These are phyloP conservation scores for Flaveria ramosissima DNA, from an alignment of 129 eudicot genomes.

Conservation along the genomic window DNA sequence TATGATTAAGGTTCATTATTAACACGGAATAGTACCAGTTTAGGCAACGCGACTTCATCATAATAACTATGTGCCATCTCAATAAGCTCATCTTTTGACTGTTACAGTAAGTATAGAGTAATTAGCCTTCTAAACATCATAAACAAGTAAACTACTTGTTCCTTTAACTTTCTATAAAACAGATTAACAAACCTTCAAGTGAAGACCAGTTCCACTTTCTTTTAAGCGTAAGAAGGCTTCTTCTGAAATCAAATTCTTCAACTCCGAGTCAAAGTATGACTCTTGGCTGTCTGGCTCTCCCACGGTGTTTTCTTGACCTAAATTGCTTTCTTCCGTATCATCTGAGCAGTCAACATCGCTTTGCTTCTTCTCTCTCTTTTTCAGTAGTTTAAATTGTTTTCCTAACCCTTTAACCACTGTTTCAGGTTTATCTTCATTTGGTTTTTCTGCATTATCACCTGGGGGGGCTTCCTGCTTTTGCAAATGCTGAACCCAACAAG, in stretches of 20 bases:
- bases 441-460: constrained; percentile 48
- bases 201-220: constrained; percentile 89
- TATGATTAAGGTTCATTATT: neutral
- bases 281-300: constrained; percentile 42
- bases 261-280: constrained; percentile 42
- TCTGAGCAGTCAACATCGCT: constrained; percentile 43
- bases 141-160: neutral
- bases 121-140: constrained; percentile 21
- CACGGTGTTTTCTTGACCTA: constrained; percentile 43
- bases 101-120: constrained; percentile 41
- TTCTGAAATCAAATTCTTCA: constrained; percentile 61
- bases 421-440: constrained; percentile 48
- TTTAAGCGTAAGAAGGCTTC: constrained; percentile 82
- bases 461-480: constrained; percentile 75
- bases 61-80: constrained; percentile 81
- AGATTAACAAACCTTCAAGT: constrained; percentile 61
- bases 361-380: constrained; percentile 68
- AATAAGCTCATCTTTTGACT: constrained; percentile 85
- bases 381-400: constrained; percentile 86
- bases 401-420: constrained; percentile 86
- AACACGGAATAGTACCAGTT: constrained; percentile 63
- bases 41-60: constrained; percentile 91
- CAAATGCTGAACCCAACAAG: constrained; percentile 96
- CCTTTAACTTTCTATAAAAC: neutral
- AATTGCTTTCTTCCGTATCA: constrained; percentile 40